These are phyloP conservation scores for Solanum dulcamara DNA, from an alignment of 257 asterid species.

Conservation along the genomic window DNA sequence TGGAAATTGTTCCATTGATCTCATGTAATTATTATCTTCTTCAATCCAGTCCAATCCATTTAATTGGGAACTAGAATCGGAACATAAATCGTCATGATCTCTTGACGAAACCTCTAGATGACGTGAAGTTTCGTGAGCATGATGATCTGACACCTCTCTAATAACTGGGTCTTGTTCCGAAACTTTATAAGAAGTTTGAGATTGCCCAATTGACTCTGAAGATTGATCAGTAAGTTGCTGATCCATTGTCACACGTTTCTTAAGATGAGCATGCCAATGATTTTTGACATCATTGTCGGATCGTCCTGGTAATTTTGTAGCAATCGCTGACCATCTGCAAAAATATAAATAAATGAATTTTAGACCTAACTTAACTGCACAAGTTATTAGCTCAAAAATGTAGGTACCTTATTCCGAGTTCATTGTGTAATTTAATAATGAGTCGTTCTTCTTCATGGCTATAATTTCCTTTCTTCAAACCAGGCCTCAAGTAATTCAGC, in stretches of 20 bases:
- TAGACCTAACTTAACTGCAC: too few species aligned
- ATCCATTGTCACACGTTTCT: conserved; percentile 2
- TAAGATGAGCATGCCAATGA: conserved; percentile 31
- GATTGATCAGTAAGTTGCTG: background rate
- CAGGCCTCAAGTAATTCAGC: conserved; percentile 52
- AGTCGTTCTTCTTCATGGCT: conserved; percentile 28
- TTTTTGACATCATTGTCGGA: conserved; percentile 16
- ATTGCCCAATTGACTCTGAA: background rate
- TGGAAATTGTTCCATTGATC: background rate
- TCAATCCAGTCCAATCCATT: background rate
- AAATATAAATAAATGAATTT: too few species aligned
- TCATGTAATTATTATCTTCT: background rate
- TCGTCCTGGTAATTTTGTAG: conserved; percentile 1
- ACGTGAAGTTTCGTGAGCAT: background rate
- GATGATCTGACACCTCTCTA: background rate
- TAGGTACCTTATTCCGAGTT: conserved; percentile 34
- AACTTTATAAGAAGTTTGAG: background rate
- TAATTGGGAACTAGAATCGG: background rate
- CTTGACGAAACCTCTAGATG: background rate
- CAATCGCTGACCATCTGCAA: background rate
- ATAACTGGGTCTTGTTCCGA: background rate
- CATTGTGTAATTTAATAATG: conserved; percentile 27
- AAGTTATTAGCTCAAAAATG: background rate
- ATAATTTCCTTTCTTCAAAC: conserved; percentile 27
- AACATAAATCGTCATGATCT: background rate